Base-by-base conservation (phyloP, 352 stramenopile genomes). In the Pythium scleroteichum region DNA sequence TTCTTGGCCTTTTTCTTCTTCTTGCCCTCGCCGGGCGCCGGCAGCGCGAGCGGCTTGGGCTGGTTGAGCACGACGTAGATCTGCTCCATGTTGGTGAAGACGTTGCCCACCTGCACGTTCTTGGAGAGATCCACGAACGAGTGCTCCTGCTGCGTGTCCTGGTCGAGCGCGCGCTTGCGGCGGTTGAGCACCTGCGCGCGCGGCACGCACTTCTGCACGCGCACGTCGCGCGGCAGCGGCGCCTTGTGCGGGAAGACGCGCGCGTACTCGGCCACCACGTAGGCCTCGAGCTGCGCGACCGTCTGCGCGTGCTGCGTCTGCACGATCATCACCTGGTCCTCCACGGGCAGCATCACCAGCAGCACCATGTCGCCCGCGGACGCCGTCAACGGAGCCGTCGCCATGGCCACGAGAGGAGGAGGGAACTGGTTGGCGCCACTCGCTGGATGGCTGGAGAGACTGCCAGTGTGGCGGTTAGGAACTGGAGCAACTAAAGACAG, bases 1-100 rank as follows among this genome's bases (percentile, higher is more conserved):
- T 56, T 54, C 57, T 68, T 68, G 24, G 24, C 26, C 47, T 68
- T 57, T 39, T 68, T 62, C 52, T 58, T 56, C 47, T 70, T 61
- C 62, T 73, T 66, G 39, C 35, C 50, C 16, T 59, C 55, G 41
- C 2, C 17, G 10, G 45, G 7, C 10, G 20, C 20, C 26, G 53
- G 24, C 9, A 56, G 47, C 33, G 42, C 40, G 16, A 29, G 14
- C 19, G 39, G 24, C 33, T 59, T 61, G 24, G 26, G 59, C 33
- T 32, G 62, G 39, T 41, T 51, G n/a, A 40, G 53, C 29, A 83
- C 78, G 12, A 92, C 70, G 59, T 89, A 92, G 27, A 92, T 78
- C 64, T 88, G 82, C 68, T 92, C 82, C 82, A 92, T 92, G 59
- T 84, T 75, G 50, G 72, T 47, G 56, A 92, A 92, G 26, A 86